Evolutionary conservation across 352 stramenopile genomes (phyloP).

Genomic region (Globisporangium parvum): DNA sequence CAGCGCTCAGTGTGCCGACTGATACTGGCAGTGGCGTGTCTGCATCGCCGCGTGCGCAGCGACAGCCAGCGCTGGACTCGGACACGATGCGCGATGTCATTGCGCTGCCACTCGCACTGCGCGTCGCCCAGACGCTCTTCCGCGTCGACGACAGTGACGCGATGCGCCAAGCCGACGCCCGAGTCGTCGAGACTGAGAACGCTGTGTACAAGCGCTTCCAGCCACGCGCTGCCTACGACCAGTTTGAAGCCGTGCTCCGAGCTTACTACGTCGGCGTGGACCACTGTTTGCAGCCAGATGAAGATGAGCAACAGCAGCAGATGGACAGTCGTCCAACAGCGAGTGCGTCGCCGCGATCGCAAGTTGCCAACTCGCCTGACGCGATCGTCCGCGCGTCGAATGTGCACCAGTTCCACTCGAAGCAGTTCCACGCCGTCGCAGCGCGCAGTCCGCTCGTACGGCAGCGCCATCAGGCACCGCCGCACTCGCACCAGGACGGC

Average conservation of each 20-base stretch:
- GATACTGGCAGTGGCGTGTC: not conserved
- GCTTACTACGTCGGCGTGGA: conserved; percentile 19
- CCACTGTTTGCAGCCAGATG: not conserved
- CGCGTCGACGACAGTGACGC: conserved; percentile 34
- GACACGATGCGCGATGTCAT: conserved; percentile 57
- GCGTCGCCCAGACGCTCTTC: conserved; percentile 42
- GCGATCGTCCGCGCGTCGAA: conserved; percentile 38
- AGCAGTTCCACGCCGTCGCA: conserved; percentile 39
- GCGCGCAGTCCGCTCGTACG: conserved; percentile 41
- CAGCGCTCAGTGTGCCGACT: conserved; percentile 1
- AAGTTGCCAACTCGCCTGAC: not conserved
- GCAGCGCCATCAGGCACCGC: conserved; percentile 13
- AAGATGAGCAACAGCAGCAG: not conserved
- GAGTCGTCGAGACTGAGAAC: conserved; percentile 46
- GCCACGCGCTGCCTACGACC: conserved; percentile 34
- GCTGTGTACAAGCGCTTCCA: conserved; percentile 51
- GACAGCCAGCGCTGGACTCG: conserved; percentile 45
- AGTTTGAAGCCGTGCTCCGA: conserved; percentile 48
- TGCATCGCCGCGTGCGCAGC: conserved; percentile 7
- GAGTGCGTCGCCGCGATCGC: not conserved
- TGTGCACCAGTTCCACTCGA: conserved; percentile 53
- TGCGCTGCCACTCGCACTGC: conserved; percentile 29
- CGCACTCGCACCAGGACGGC: not conserved
- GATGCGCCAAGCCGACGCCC: conserved; percentile 29
- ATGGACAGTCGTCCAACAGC: not conserved